Evolutionary conservation across 2,329 filamentous ascomycete species (phyloP).

Genomic region (Sphaerulina vaccinii): DNA sequence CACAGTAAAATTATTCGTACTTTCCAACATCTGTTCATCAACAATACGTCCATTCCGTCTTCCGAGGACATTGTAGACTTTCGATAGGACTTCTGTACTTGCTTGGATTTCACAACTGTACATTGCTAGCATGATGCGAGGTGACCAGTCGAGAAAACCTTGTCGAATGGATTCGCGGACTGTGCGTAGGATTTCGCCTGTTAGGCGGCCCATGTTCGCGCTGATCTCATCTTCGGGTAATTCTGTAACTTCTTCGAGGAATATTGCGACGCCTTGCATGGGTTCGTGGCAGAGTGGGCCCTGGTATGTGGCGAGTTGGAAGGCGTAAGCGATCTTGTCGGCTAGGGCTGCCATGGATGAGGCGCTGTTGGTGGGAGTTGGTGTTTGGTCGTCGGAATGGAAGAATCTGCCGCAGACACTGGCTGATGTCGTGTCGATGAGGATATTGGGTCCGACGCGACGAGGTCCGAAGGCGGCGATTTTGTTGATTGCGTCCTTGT

Average conservation of each 20-base stretch:
- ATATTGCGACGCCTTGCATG: constrained; percentile 86
- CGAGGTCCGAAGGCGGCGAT: constrained; percentile 90
- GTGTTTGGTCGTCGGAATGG: constrained; percentile 30
- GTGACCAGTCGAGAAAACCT: constrained; percentile 93
- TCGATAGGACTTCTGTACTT: constrained; percentile 86
- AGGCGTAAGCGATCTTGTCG: constrained; percentile 89
- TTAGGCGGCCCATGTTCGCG: constrained; percentile 74
- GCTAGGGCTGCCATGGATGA: constrained; percentile 54
- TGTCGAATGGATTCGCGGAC: constrained; percentile 78
- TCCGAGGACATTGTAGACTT: constrained; percentile 97
- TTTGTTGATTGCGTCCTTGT: constrained; percentile 72
- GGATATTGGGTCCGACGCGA: constrained; percentile 79
- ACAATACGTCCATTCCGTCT: constrained; percentile 85
- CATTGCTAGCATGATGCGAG: constrained; percentile 93
- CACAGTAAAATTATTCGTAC: constrained; percentile 95
- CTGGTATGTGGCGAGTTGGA: constrained; percentile 86
- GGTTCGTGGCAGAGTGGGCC: constrained; percentile 91
- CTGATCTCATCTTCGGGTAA: constrained; percentile 56
- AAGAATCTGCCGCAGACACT: constrained; percentile 68
- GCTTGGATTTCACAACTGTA: constrained; percentile 98
- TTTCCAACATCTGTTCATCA: constrained; percentile 88
- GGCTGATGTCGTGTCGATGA: constrained; percentile 77
- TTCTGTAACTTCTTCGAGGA: constrained; percentile 76
- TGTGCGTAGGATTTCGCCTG: constrained; percentile 88
- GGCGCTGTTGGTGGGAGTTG: constrained; percentile 24